These are phyloP conservation scores for Colletotrichum siamense DNA, from an alignment of 2,329 filamentous ascomycete species.

Conservation along the genomic window DNA sequence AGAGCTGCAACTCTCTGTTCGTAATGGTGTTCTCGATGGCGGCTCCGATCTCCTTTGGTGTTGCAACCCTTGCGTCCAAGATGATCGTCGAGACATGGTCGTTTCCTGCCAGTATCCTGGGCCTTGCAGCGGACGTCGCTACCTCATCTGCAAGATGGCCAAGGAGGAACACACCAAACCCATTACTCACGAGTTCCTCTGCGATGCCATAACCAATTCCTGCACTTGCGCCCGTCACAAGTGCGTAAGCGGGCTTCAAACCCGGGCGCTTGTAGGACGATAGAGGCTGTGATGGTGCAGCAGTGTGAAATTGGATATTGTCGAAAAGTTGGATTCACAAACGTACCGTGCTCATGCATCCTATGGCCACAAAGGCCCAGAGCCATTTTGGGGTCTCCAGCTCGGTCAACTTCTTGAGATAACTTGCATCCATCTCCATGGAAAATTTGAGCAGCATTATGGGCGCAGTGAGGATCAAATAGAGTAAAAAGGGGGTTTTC, in stretches of 20 bases:
- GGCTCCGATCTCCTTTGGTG: background rate
- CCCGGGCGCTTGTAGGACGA: background rate
- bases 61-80: background rate
- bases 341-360: background rate
- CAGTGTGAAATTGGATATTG: background rate
- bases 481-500: background rate
- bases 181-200: background rate
- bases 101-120: background rate
- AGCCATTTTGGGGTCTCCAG: background rate
- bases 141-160: background rate
- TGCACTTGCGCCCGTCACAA: background rate
- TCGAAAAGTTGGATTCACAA: background rate
- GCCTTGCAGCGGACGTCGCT: background rate
- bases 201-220: background rate
- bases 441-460: background rate
- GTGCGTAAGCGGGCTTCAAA: background rate
- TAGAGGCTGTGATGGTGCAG: background rate
- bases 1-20: background rate
- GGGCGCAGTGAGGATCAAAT: background rate
- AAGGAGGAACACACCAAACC: background rate
- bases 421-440: background rate
- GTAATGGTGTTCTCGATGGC: background rate
- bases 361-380: background rate
- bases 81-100: background rate
- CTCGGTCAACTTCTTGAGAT: background rate